Evolutionary conservation across 768 basidiomycete genomes (phyloP).

Genomic region (Ephemerocybe angulata): DNA sequence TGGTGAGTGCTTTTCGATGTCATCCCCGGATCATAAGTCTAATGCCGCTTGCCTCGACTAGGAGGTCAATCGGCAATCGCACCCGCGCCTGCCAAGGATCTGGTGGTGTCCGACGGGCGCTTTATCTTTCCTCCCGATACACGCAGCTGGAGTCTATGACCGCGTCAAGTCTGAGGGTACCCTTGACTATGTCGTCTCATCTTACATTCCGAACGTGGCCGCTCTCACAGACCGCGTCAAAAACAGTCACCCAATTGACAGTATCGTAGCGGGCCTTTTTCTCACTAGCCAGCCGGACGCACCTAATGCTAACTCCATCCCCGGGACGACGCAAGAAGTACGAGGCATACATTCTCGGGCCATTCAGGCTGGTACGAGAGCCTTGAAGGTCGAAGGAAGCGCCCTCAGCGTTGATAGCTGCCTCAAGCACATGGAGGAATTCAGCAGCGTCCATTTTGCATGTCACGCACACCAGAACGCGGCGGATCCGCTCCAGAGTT

Average conservation of each 20-base stretch:
- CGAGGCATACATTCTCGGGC: not conserved
- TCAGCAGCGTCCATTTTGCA: constrained; percentile 29
- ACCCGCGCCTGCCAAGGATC: constrained; percentile 1
- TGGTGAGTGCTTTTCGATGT: not conserved
- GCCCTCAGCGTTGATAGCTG: not conserved
- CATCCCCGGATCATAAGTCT: not conserved
- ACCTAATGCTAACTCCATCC: constrained; percentile 3
- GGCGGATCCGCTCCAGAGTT: constrained; percentile 19
- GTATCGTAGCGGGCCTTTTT: constrained; percentile 7
- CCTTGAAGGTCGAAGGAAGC: not conserved
- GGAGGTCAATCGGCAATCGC: not conserved
- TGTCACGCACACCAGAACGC: constrained; percentile 31
- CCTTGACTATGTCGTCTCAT: constrained; percentile 17
- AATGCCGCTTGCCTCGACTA: not conserved
- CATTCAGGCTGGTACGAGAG: not conserved
- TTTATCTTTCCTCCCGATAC: constrained; percentile 11
- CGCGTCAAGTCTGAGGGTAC: not conserved
- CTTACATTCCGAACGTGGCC: constrained; percentile 17
- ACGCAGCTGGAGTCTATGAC: constrained; percentile 10
- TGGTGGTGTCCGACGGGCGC: constrained; percentile 13
- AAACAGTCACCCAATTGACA: not conserved
- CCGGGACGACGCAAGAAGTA: constrained; percentile 11
- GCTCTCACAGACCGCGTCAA: constrained; percentile 7
- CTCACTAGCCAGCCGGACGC: constrained; percentile 12
- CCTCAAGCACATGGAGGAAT: constrained; percentile 11